Evolutionary conservation across 176 grass and related monocot genomes (phyloP).

Genomic region (bread wheat (Triticum aestivum)): DNA sequence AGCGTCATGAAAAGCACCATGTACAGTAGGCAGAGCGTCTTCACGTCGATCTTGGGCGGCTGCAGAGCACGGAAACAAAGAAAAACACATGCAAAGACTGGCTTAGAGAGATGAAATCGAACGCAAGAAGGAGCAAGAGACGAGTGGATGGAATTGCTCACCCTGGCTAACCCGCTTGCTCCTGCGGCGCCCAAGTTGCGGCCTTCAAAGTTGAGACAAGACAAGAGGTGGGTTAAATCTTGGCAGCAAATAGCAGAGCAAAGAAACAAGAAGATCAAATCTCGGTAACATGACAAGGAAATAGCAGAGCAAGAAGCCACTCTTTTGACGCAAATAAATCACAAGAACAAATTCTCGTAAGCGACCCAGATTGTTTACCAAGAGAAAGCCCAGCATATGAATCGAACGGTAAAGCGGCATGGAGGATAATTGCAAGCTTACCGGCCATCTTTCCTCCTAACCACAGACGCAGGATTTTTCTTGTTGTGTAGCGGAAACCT

Average conservation of each 20-base stretch:
- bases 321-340: no score
- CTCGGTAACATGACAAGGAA: background rate
- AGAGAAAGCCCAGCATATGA: no score
- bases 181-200: background rate
- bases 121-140: background rate
- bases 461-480: no score
- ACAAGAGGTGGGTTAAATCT: background rate
- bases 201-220: slow-evolving; percentile 1
- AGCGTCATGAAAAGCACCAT: background rate
- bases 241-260: background rate
- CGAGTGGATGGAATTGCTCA: no score
- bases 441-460: no score
- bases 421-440: no score
- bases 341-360: no score
- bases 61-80: background rate
- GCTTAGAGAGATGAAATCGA: background rate
- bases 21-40: background rate
- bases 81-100: no score
- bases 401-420: no score
- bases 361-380: no score
- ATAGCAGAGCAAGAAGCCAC: no score
- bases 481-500: no score
- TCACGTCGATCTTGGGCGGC: background rate
- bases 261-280: background rate
- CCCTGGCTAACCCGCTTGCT: background rate